phyloP scores from a whole-genome alignment of 768 basidiomycete species.

The Agrocybe chaxingu region DNA sequence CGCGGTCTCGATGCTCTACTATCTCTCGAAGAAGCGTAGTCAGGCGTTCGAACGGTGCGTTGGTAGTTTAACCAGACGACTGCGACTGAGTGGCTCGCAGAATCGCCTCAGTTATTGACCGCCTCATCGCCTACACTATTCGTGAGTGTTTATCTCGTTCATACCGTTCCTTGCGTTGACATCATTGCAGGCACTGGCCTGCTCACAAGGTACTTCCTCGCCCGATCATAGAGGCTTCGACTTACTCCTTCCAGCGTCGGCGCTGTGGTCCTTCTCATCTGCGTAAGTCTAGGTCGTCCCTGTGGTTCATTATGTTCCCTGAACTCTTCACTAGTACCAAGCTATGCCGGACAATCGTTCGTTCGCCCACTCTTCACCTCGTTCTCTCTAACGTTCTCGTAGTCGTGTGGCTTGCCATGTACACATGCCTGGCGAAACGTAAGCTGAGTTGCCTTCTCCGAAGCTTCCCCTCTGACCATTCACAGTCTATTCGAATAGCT shows the following conservation, averaged over 20 bases:
- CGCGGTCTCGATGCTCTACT: constrained; percentile 27
- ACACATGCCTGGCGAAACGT: constrained; percentile 29
- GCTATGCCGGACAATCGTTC: constrained; percentile 18
- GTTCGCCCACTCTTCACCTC: not conserved
- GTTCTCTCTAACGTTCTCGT: not conserved
- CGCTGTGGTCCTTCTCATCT: constrained; percentile 16
- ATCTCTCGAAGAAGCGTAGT: constrained; percentile 19
- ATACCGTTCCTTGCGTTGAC: not conserved
- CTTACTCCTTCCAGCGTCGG: constrained; percentile 7
- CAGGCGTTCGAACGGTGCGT: constrained; percentile 17
- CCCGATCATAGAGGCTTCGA: not conserved
- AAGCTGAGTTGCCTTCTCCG: constrained; percentile 1
- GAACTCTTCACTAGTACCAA: constrained; percentile 14
- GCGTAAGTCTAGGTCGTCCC: constrained; percentile 11
- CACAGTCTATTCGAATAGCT: constrained; percentile 25
- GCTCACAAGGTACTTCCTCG: constrained; percentile 18
- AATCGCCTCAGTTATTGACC: constrained; percentile 22
- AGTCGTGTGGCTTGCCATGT: constrained; percentile 30
- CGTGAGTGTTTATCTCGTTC: constrained; percentile 15
- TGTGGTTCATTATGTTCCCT: not conserved
- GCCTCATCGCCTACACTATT: constrained; percentile 26
- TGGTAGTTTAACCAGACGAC: not conserved
- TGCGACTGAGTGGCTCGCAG: constrained; percentile 5
- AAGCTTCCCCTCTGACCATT: not conserved
- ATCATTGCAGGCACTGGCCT: constrained; percentile 19